Percentiles rank a stretch among this genome's conserved stretches.
phyloP scores from a whole-genome alignment of 495 filamentous ascomycete species.

The Tuber aestivum region DNA sequence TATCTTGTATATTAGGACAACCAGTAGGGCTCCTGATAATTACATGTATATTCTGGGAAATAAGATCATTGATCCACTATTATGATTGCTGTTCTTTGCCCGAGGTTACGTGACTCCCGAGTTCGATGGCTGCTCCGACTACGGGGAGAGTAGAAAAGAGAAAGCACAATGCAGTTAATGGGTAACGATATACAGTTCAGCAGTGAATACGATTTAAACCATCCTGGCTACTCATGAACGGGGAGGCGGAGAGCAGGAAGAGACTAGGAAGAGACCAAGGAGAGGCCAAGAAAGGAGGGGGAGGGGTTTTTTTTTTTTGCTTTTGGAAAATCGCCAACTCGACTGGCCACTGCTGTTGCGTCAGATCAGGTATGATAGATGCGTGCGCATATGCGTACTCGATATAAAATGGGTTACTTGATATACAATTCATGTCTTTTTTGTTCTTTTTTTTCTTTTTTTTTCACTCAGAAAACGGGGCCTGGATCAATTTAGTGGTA shows the following conservation, averaged over 20 bases:
- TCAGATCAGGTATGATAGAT: neutral
- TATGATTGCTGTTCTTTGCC: neutral
- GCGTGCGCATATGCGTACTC: neutral
- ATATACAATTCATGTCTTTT: neutral
- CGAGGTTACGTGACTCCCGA: neutral
- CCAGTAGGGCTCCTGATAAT: neutral
- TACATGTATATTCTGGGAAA: neutral
- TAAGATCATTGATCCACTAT: neutral
- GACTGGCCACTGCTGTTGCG: neutral
- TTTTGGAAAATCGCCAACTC: conserved; percentile 3
- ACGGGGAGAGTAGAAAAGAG: neutral
- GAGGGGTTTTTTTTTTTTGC: neutral
- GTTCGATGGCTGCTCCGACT: neutral
- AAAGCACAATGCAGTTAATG: neutral
- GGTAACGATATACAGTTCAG: neutral
- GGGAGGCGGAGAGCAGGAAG: neutral
- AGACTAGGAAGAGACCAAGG: neutral
- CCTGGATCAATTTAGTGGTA: neutral
- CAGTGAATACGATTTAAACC: neutral
- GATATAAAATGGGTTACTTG: neutral
- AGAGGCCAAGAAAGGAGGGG: neutral
- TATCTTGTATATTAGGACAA: neutral
- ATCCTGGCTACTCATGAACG: neutral
- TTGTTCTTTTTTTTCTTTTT: neutral
- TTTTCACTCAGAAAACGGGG: neutral